Conservation (phyloP, 164 flowering plant species). For the Sextonia rubra region DNA sequence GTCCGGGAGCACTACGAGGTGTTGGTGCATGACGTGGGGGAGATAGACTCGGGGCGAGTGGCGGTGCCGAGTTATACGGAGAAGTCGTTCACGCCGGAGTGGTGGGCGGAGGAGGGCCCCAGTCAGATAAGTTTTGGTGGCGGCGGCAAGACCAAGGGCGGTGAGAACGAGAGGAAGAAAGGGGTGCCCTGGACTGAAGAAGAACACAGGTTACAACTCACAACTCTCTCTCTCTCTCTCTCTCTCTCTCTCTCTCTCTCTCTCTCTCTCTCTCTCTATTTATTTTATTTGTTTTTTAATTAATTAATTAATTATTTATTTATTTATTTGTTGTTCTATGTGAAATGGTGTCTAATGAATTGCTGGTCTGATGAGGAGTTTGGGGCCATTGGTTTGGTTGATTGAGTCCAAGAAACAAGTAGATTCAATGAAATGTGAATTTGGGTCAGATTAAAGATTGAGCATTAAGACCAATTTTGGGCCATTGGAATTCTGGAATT, state of each 20-base stretch:
- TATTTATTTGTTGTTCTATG: neutral
- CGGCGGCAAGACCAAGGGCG: constrained; percentile 10
- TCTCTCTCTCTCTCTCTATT: neutral
- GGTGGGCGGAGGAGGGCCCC: constrained; percentile 16
- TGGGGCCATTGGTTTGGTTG: neutral
- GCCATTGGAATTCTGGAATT: neutral
- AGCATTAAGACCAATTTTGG: no score
- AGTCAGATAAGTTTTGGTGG: constrained; percentile 28
- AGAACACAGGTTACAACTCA: constrained; percentile 51
- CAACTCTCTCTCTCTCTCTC: neutral
- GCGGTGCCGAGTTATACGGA: constrained; percentile 49
- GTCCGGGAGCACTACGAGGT: constrained; percentile 49
- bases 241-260: neutral
- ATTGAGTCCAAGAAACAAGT: no score
- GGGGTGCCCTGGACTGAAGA: constrained; percentile 80
- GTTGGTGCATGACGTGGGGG: constrained; percentile 41
- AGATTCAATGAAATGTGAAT: no score
- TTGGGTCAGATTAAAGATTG: no score
- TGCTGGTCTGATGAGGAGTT: neutral
- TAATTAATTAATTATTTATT: neutral
- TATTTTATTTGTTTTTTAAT: no score
- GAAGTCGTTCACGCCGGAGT: constrained; percentile 13
- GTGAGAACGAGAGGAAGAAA: constrained; percentile 54
- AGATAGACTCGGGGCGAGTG: constrained; percentile 61
- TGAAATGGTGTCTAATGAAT: neutral